These are phyloP conservation scores for Mycena galericulata DNA, from an alignment of 768 basidiomycete genomes.

Conservation along the genomic window DNA sequence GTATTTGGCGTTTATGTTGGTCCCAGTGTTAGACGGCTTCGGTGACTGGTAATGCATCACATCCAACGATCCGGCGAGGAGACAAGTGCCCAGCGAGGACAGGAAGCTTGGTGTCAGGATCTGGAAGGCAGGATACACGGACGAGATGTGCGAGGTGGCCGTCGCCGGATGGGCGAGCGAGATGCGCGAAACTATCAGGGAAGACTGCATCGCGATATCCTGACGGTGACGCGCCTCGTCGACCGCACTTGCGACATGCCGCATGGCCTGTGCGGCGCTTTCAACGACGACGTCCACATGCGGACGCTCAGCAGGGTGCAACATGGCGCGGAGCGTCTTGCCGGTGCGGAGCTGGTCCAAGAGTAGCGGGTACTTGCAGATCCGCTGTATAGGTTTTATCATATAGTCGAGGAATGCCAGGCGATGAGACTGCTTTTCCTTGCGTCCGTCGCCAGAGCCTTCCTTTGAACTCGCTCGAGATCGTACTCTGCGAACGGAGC, in stretches of 20 bases:
- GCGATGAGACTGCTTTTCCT: conserved; percentile 51
- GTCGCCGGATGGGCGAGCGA: conserved; percentile 48
- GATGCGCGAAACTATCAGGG: conserved; percentile 77
- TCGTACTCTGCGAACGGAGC: conserved; percentile 52
- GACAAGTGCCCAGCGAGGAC: conserved; percentile 80
- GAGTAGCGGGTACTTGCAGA: conserved; percentile 95
- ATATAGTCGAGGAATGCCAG: conserved; percentile 87
- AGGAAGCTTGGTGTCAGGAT: conserved; percentile 68
- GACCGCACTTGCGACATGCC: conserved; percentile 79
- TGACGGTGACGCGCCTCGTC: conserved; percentile 82
- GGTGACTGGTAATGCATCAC: conserved; percentile 78
- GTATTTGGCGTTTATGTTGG: conserved; percentile 83
- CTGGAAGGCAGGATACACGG: conserved; percentile 48
- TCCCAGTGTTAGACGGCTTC: conserved; percentile 55
- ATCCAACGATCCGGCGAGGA: conserved; percentile 89
- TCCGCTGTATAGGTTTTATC: conserved; percentile 96
- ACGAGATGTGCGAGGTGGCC: conserved; percentile 36
- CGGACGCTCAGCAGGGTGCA: conserved; percentile 37
- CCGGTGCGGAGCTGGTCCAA: conserved; percentile 74
- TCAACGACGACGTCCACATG: conserved; percentile 60
- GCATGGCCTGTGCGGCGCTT: conserved; percentile 77
- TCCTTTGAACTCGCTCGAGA: conserved; percentile 53
- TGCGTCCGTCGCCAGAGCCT: conserved; percentile 37
- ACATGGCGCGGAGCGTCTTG: conserved; percentile 44
- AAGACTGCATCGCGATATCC: conserved; percentile 73